Conservation (phyloP, 2,329 filamentous ascomycete species). For the Botrytis sinoallii region DNA sequence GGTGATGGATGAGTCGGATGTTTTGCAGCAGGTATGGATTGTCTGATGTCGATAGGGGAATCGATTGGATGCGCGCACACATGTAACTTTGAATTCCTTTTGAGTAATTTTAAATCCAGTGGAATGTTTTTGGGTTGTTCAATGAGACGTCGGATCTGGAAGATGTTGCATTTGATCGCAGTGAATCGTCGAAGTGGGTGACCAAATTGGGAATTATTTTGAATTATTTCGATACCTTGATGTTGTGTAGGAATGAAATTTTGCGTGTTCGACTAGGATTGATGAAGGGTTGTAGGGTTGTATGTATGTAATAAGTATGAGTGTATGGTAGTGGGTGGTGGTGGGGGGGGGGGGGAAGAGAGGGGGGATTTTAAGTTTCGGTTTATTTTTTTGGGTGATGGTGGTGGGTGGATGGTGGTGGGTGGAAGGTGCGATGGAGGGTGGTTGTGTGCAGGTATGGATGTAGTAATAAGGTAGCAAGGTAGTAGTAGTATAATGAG, state of each 20-base stretch:
- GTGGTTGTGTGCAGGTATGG: too few relatives aligned
- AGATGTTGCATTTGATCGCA: constrained; percentile 18
- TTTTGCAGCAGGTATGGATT: neutral
- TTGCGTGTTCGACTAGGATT: neutral
- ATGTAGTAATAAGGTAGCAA: neutral
- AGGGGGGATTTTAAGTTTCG: neutral
- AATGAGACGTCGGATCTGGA: constrained; percentile 15
- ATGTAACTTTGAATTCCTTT: neutral
- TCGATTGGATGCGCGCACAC: constrained; percentile 10
- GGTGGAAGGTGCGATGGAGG: too few relatives aligned
- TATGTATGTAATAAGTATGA: neutral
- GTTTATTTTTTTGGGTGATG: neutral
- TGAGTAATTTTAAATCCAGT: neutral
- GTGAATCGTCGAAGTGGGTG: constrained; percentile 3
- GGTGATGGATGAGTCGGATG: neutral
- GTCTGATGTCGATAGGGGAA: neutral
- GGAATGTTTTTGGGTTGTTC: neutral
- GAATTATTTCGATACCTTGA: neutral
- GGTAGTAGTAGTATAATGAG: too few relatives aligned
- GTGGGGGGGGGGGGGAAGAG: too few relatives aligned
- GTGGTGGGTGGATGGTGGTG: neutral
- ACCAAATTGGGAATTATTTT: neutral
- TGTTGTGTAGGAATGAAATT: neutral
- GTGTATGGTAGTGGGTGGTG: neutral
- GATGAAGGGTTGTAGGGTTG: neutral